Conservation (phyloP, 2,329 filamentous ascomycete species). For the Exophiala xenobiotica region DNA sequence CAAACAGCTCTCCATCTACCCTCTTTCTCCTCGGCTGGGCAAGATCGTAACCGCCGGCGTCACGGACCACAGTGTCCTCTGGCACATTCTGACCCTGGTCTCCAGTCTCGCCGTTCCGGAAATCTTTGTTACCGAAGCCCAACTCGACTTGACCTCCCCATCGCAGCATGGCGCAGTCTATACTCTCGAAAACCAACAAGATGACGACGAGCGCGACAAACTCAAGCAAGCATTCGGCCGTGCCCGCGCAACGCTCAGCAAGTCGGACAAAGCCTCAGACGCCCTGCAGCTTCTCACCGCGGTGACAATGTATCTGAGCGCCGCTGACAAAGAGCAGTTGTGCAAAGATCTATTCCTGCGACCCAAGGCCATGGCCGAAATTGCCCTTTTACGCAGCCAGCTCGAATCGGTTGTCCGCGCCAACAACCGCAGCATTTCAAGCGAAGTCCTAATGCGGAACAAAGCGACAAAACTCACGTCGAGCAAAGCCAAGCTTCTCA, state of each 20-base stretch:
- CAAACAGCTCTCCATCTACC: conserved; percentile 80
- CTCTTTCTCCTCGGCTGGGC: conserved; percentile 83
- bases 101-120: conserved; percentile 86
- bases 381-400: conserved; percentile 77
- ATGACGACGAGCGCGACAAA: conserved; percentile 67
- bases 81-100: conserved; percentile 84
- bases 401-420: conserved; percentile 76
- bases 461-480: conserved; percentile 61
- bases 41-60: conserved; percentile 90
- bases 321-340: conserved; percentile 65
- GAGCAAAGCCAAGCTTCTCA: conserved; percentile 74
- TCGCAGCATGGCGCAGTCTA: conserved; percentile 50
- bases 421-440: conserved; percentile 59
- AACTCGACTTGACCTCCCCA: conserved; percentile 61
- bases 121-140: conserved; percentile 78
- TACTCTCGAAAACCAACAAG: conserved; percentile 65
- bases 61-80: conserved; percentile 70
- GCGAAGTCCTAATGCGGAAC: conserved; percentile 65
- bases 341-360: conserved; percentile 82
- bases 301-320: conserved; percentile 75
- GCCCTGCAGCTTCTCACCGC: conserved; percentile 88
- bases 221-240: conserved; percentile 65
- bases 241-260: conserved; percentile 75
- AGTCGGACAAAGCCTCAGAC: conserved; percentile 78
- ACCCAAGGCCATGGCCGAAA: conserved; percentile 82